Base-by-base conservation (phyloP, 805 yeast genomes). In the Suhomyces prunicola region DNA sequence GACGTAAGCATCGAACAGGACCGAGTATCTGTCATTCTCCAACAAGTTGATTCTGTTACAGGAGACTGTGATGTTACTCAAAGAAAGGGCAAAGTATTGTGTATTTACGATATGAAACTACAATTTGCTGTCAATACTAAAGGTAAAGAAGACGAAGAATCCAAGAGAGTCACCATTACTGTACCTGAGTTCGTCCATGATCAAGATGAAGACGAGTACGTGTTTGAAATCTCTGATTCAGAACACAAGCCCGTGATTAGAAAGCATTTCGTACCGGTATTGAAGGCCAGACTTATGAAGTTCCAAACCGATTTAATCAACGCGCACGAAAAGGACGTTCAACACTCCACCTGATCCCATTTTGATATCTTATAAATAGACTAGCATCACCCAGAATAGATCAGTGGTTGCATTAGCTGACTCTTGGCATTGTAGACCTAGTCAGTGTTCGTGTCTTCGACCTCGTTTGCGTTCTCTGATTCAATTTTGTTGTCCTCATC, bases 11-110 rank as follows among this genome's bases (percentile, higher is more conserved):
- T 58, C 40, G 70, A 69, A 50, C 55, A 64, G 35, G 74, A 69
- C 17, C 55, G 47, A 2, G 56, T 59, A 49, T 58, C 49, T 22
- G 58, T 70, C 42, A 47, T 50, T 7, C 61, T 85, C 44, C 69
- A 69, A 17, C 62, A 75, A 2, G 71, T 86, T 3, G 71, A 67
- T 24, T 66, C 80, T 5, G 66, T 75, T 15, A 63, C 74, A 6
- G 96, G 96, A 22, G 94, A 88, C 66, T 87, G 94, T 60, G 88
- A 88, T 61, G 92, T 88, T 12, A 85, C 90, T 22, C 93, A 88
- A 68, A 81, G 96, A 73, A 88, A 88, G 69, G 93, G 93, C 7
- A 86, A 84, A 68, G 89, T 86, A 24, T 80, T 83, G 61, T 87
- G 93, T 63, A 85, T 88, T 48, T 88, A 81, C 62, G 96, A 88